Percentiles rank a stretch among this genome's conserved stretches.
Conservation (phyloP, 2,329 filamentous ascomycete species). For the Balansia obtecta region DNA sequence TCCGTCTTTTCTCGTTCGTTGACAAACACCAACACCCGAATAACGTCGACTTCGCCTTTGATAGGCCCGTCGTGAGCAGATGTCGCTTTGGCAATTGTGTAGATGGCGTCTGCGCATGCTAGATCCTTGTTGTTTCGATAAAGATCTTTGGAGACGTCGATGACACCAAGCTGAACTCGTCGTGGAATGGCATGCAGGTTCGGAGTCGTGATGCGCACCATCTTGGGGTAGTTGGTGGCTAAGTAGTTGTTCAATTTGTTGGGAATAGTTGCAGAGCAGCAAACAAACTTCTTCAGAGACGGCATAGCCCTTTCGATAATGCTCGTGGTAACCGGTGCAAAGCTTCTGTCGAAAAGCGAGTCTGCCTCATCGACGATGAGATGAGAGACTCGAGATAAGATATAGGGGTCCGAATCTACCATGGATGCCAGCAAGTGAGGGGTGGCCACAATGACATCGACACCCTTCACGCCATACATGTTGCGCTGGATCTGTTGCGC, state of each 20-base stretch:
- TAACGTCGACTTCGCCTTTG: constrained; percentile 51
- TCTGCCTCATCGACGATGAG: constrained; percentile 92
- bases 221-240: constrained; percentile 68
- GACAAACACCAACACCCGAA: constrained; percentile 88
- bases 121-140: constrained; percentile 88
- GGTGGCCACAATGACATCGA: constrained; percentile 79
- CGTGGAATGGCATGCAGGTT: constrained; percentile 94
- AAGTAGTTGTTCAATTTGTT: constrained; percentile 77
- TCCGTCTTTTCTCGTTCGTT: constrained; percentile 88
- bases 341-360: constrained; percentile 87
- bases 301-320: constrained; percentile 75
- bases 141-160: constrained; percentile 84
- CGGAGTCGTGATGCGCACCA: constrained; percentile 79
- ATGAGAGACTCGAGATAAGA: constrained; percentile 82
- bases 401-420: constrained; percentile 77
- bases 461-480: constrained; percentile 66
- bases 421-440: constrained; percentile 84
- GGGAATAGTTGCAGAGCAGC: constrained; percentile 95
- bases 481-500: constrained; percentile 72
- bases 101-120: constrained; percentile 90
- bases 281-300: constrained; percentile 71
- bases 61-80: constrained; percentile 42
- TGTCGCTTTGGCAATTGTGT: constrained; percentile 75
- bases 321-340: constrained; percentile 67
- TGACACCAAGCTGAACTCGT: constrained; percentile 83